These are phyloP conservation scores for Phalaenopsis aphrodite DNA, from an alignment of 106 monocot species.

Conservation along the genomic window DNA sequence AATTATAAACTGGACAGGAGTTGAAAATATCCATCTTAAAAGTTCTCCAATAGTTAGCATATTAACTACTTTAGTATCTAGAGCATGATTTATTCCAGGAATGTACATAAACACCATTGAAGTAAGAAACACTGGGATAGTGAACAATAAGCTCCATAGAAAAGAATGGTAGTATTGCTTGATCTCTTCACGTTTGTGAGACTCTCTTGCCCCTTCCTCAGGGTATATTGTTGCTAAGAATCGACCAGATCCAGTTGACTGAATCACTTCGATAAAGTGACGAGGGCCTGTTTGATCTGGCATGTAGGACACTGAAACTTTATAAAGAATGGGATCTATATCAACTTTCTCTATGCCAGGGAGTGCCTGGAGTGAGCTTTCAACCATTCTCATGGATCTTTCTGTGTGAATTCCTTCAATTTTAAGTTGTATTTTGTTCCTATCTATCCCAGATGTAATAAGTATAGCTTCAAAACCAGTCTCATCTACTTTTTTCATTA, in stretches of 20 bases:
- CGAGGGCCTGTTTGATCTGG: conserved; percentile 77
- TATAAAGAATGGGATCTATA: conserved; percentile 37
- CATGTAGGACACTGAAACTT: conserved; percentile 64
- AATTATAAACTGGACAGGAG: conserved; percentile 21
- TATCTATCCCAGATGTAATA: conserved; percentile 64
- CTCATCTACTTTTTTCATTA: conserved; percentile 50
- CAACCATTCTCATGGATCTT: conserved; percentile 36
- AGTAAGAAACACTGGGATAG: conserved; percentile 25
- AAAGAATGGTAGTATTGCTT: conserved; percentile 55
- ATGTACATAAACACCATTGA: conserved; percentile 22
- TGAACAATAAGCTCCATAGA: conserved; percentile 73
- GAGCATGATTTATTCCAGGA: conserved; percentile 25
- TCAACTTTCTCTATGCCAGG: conserved; percentile 52
- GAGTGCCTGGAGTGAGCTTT: conserved; percentile 68
- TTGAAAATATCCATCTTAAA: conserved; percentile 18
- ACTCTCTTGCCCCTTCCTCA: conserved; percentile 39
- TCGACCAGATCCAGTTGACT: conserved; percentile 36
- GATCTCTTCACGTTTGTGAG: conserved; percentile 48
- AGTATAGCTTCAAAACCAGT: conserved; percentile 75
- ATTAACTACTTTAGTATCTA: conserved; percentile 31
- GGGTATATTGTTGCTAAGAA: conserved; percentile 65
- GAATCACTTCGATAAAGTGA: conserved; percentile 68
- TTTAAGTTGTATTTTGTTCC: conserved; percentile 54
- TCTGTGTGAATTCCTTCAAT: conserved; percentile 40
- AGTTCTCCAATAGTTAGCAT: conserved; percentile 9